Conservation (phyloP, 2,329 filamentous ascomycete genomes). For the Cytospora leucostoma region DNA sequence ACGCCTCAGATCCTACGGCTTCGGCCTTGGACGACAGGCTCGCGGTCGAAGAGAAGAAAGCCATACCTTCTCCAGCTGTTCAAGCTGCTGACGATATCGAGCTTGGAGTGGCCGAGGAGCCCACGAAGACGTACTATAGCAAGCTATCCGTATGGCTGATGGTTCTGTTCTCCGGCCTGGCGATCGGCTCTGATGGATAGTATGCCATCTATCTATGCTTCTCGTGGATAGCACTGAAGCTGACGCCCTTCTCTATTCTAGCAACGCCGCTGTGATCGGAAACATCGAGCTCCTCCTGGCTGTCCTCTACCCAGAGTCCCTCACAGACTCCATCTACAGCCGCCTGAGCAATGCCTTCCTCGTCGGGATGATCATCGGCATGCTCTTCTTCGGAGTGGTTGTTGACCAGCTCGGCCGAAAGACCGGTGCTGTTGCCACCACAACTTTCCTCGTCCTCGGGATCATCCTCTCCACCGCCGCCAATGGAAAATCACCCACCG, state of each 20-base stretch:
- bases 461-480: conserved; percentile 49
- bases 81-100: conserved; percentile 16
- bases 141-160: conserved; percentile 46
- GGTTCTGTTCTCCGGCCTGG: conserved; percentile 48
- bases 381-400: conserved; percentile 53
- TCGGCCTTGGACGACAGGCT: conserved; percentile 4
- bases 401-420: conserved; percentile 38
- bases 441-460: conserved; percentile 46
- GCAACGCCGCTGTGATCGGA: conserved; percentile 48
- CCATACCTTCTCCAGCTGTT: not conserved
- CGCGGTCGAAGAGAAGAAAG: conserved; percentile 12
- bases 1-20: not conserved
- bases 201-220: conserved; percentile 27
- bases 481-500: conserved; percentile 39
- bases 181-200: conserved; percentile 49
- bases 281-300: conserved; percentile 46
- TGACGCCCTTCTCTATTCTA: conserved; percentile 17
- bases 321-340: conserved; percentile 48
- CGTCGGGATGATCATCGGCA: conserved; percentile 57
- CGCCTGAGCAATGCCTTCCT: conserved; percentile 57
- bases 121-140: conserved; percentile 36
- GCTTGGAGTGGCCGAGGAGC: conserved; percentile 10
- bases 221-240: not conserved
- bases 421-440: conserved; percentile 26
- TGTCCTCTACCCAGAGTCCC: conserved; percentile 44